phyloP scores from a whole-genome alignment of 139 green algal species.

The Chlorella sp. region DNA sequence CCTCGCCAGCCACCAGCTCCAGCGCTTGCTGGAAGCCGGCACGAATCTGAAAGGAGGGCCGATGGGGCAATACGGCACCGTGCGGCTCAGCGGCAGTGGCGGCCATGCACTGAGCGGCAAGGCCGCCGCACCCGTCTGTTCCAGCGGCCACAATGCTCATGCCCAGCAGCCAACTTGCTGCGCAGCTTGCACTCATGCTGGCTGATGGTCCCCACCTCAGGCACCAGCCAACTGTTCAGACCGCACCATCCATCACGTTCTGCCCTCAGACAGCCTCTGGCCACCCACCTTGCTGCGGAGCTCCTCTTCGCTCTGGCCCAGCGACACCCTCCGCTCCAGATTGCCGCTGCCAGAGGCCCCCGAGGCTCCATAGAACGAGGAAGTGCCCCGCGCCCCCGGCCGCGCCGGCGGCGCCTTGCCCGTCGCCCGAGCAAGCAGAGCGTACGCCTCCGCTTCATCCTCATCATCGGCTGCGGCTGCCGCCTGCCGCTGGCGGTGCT shows the following conservation, averaged over 20 bases:
- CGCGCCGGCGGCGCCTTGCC: not conserved
- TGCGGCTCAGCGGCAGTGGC: no score
- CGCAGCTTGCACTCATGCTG: no score
- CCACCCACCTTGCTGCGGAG: no score
- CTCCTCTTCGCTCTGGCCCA: conserved; percentile 19
- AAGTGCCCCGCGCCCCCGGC: not conserved
- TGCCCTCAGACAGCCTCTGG: no score
- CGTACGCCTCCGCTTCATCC: not conserved
- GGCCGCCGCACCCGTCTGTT: no score
- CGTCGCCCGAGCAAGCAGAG: conserved; percentile 2
- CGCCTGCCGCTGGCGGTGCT: conserved; percentile 11
- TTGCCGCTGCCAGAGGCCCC: not conserved
- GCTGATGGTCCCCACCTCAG: no score
- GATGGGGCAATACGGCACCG: no score
- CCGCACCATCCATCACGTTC: no score
- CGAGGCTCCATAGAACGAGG: not conserved
- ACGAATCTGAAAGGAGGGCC: not conserved
- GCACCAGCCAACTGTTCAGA: no score
- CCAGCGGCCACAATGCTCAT: no score
- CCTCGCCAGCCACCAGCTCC: conserved; percentile 26
- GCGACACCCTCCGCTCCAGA: not conserved
- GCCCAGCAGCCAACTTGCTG: no score
- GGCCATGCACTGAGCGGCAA: no score
- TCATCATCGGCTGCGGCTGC: not conserved
- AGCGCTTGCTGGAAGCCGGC: conserved; percentile 20